Conservation (phyloP, 208 protist species). For the Leptomonas seymouri region DNA sequence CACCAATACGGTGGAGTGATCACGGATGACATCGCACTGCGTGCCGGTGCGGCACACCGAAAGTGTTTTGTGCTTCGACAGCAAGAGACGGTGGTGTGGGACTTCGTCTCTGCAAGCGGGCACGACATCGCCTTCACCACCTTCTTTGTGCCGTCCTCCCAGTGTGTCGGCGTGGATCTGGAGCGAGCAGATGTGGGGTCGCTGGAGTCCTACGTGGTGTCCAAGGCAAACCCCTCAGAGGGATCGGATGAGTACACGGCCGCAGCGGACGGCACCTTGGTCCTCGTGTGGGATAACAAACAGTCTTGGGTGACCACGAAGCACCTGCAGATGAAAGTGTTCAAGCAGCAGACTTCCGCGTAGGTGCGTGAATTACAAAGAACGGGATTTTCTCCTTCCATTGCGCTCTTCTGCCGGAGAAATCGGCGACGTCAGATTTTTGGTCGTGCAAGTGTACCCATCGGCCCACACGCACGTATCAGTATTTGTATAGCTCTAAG, state of each 20-base stretch:
- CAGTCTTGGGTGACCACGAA: constrained; percentile 45
- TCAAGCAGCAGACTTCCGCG: constrained; percentile 28
- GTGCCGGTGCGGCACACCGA: constrained; percentile 31
- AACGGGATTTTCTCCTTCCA: background rate
- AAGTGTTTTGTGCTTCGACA: constrained; percentile 36
- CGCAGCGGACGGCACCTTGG: constrained; percentile 34
- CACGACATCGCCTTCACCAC: constrained; percentile 38
- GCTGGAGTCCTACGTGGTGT: constrained; percentile 33
- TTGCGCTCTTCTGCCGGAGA: too few species aligned
- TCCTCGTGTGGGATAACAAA: constrained; percentile 61
- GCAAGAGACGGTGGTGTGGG: constrained; percentile 46
- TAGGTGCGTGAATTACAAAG: background rate
- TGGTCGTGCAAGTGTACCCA: too few species aligned
- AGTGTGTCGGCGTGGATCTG: background rate
- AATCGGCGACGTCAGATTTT: too few species aligned
- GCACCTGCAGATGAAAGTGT: constrained; percentile 55
- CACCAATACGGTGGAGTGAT: constrained; percentile 18
- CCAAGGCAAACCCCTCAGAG: constrained; percentile 32
- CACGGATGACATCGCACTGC: constrained; percentile 46
- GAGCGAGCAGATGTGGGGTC: constrained; percentile 10
- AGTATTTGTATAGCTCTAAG: too few species aligned
- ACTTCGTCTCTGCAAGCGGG: constrained; percentile 39
- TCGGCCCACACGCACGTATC: too few species aligned
- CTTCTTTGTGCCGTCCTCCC: constrained; percentile 12
- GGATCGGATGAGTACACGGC: constrained; percentile 37